Percentiles rank a stretch among this genome's conserved stretches.
phyloP scores from a whole-genome alignment of 75 land plant genomes.

The Selaginella tamariscina region DNA sequence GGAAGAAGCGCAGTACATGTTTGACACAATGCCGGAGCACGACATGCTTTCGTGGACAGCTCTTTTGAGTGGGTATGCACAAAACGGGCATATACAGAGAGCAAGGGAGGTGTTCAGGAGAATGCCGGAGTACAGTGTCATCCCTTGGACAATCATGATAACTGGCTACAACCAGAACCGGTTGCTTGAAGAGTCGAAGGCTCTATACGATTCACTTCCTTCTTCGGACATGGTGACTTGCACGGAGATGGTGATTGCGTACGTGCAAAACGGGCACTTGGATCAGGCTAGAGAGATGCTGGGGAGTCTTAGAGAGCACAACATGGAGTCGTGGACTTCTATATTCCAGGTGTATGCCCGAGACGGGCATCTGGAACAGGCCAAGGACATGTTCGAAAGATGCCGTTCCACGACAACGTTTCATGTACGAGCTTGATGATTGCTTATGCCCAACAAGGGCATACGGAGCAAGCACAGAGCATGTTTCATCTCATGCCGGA shows the following conservation, averaged over 20 bases:
- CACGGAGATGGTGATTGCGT: background rate
- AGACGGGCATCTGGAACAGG: background rate
- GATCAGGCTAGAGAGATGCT: background rate
- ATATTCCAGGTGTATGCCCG: background rate
- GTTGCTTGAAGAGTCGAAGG: background rate
- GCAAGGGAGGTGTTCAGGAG: background rate
- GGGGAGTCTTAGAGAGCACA: background rate
- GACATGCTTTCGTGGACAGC: background rate
- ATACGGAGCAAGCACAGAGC: background rate
- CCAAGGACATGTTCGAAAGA: background rate
- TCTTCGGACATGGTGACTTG: background rate
- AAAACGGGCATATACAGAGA: background rate
- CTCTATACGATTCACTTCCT: background rate
- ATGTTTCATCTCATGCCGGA: background rate
- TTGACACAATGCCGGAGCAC: background rate
- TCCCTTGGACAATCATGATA: background rate
- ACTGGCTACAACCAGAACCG: background rate
- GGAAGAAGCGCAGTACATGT: background rate
- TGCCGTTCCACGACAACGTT: background rate
- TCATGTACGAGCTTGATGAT: background rate
- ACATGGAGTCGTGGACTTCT: background rate
- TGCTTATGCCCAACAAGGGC: background rate
- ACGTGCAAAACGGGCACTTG: background rate
- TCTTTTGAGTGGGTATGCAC: background rate
- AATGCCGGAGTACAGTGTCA: background rate